phyloP scores from a whole-genome alignment of 352 stramenopile species.

The Phytophthora vignae region DNA sequence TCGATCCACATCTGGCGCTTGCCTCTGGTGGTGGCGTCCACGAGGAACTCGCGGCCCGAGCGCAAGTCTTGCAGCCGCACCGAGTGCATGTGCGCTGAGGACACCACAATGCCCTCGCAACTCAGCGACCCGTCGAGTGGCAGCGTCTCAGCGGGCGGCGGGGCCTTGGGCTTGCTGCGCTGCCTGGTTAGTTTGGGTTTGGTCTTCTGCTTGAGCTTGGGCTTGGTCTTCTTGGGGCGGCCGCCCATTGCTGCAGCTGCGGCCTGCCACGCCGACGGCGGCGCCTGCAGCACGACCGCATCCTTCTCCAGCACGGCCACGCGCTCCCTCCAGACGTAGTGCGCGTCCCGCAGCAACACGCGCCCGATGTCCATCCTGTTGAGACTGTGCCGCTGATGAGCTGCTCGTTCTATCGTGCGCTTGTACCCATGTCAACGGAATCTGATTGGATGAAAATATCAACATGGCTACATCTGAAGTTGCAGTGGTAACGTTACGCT shows the following conservation, averaged over 20 bases:
- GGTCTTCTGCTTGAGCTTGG: conserved; percentile 20
- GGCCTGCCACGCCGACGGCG: conserved; percentile 28
- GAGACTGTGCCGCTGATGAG: conserved; percentile 1
- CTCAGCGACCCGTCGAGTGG: conserved; percentile 49
- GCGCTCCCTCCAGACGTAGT: conserved; percentile 60
- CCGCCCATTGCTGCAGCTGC: conserved; percentile 12
- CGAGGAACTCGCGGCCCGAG: conserved; percentile 49
- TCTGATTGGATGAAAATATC: conserved; percentile 26
- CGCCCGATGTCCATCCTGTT: conserved; percentile 53
- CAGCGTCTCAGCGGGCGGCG: conserved; percentile 35
- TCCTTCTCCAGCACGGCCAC: conserved; percentile 44
- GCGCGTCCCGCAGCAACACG: conserved; percentile 56
- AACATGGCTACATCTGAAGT: conserved; percentile 11
- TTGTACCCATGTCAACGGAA: neutral
- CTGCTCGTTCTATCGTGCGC: neutral
- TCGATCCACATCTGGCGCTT: conserved; percentile 71
- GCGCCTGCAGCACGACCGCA: conserved; percentile 44
- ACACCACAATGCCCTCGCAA: conserved; percentile 69
- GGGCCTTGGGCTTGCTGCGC: conserved; percentile 20
- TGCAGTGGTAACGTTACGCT: conserved; percentile 2
- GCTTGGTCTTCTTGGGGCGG: conserved; percentile 28
- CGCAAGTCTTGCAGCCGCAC: conserved; percentile 57
- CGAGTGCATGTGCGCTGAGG: conserved; percentile 65
- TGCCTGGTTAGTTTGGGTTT: conserved; percentile 28
- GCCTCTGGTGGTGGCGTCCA: conserved; percentile 50